Base-by-base conservation (phyloP, 2,329 filamentous ascomycete genomes). In the Aureobasidium sp. region DNA sequence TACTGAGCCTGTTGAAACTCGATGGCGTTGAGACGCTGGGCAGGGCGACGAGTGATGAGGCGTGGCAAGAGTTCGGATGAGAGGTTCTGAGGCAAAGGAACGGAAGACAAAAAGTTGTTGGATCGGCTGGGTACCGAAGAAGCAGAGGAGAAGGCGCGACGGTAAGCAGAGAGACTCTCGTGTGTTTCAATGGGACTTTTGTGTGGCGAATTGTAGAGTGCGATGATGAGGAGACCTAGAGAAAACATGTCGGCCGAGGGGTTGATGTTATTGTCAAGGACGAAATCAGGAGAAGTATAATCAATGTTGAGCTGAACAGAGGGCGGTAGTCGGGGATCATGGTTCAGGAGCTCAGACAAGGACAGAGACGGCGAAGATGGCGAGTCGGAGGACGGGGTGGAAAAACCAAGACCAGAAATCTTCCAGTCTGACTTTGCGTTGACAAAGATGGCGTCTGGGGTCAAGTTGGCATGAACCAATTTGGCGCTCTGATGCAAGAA, bases 351-450 rank as follows among this genome's bases (percentile, higher is more conserved):
- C 68, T 96, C 90, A 24, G 86, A 85, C 17, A 97, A 78, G 44
- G 95, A 81, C 3, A 88, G 85, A 3, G 88, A 86, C 22, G 66
- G 61, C 7, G 63, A 60, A 24, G 81, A 84, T 17, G 86, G 87
- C 61, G 81, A 79, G 61, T 90, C 86, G 44, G 88, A 81, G 12
- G 90, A 87, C 3, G 48, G 48, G 40, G 87, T 87, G 66, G 86
- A 88, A 68, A 96, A 98, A 0, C 86, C 82, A 34, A 98, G 78
- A n/a, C 91, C 93, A 61, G 90, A 91, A 57, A 98, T 88, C 68
- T 98, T 98, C 93, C 93, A 98, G 69, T 98, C 93, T 42, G 88
- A 95, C 80, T 98, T 98, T 35, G 88, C 82, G 71, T 98, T 98
- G 69, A 98, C 83, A 59, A 95, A 85, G 59, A 98, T 83, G 16